A percentile compares a stretch with the other conserved stretches of the same genome.
Evolutionary conservation across 1,139 yeast genomes (phyloP).

Genomic region (Saccharomycopsis crataegensis): DNA sequence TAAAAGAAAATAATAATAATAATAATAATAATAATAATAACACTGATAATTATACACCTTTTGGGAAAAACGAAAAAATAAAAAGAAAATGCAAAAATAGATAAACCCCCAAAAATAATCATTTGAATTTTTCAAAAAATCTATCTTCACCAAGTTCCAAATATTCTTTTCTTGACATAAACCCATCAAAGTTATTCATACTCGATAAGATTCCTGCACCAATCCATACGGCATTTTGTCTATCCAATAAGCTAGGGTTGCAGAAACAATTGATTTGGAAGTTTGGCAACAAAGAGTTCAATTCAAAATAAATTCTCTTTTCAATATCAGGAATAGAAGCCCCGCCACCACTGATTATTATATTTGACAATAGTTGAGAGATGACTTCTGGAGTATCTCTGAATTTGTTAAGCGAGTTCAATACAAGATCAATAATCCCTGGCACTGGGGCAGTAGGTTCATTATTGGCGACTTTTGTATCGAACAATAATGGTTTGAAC

Average conservation of each 20-base stretch:
- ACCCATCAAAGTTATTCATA: conserved; percentile 39
- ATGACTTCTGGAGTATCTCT: conserved; percentile 34
- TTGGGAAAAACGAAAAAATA: background rate
- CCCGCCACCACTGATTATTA: conserved; percentile 61
- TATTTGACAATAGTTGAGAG: conserved; percentile 42
- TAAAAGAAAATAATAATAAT: background rate
- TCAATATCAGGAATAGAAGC: conserved; percentile 55
- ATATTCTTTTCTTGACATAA: conserved; percentile 49
- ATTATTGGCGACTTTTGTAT: background rate
- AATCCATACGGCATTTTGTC: conserved; percentile 53
- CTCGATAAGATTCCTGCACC: conserved; percentile 61
- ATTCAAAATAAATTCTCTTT: conserved; percentile 54
- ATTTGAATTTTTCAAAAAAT: conserved; percentile 43
- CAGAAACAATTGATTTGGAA: conserved; percentile 34
- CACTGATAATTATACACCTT: background rate
- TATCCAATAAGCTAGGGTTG: conserved; percentile 36
- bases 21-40: background rate
- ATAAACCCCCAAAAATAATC: background rate
- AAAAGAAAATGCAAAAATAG: background rate
- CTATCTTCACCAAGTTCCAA: conserved; percentile 55
- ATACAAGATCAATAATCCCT: conserved; percentile 40
- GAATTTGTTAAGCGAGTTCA: conserved; percentile 36
- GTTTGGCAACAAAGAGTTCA: conserved; percentile 48
- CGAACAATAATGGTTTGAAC: conserved; percentile 37
- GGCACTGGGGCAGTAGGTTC: conserved; percentile 21